A percentile compares a stretch with the other conserved stretches of the same genome.
Evolutionary conservation across 2,329 filamentous ascomycete species (phyloP).

Genomic region (Colletotrichum shisoi): DNA sequence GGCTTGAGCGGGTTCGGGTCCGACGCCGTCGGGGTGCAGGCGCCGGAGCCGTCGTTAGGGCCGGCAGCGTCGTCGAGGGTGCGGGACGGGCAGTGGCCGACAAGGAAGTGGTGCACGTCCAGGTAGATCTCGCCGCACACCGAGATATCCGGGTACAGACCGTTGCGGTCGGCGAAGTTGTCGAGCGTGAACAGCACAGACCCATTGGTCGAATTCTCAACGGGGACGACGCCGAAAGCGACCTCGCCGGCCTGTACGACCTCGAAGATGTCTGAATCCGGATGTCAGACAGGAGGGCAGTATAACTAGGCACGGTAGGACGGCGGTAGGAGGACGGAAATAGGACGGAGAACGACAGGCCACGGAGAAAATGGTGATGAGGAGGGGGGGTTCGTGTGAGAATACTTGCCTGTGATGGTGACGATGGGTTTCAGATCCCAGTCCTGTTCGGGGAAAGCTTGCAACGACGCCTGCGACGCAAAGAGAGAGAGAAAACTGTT

Average conservation of each 20-base stretch:
- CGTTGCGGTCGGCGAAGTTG: slow-evolving; percentile 78
- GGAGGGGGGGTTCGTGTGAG: not conserved
- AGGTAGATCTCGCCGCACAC: slow-evolving; percentile 88
- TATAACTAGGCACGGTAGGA: not conserved
- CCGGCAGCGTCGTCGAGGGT: slow-evolving; percentile 46
- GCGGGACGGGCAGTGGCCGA: slow-evolving; percentile 59
- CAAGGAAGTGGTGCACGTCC: slow-evolving; percentile 85
- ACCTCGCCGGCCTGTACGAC: slow-evolving; percentile 73
- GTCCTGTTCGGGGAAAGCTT: slow-evolving; percentile 57
- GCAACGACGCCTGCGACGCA: slow-evolving; percentile 53
- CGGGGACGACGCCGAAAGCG: slow-evolving; percentile 83
- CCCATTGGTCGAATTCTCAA: slow-evolving; percentile 96
- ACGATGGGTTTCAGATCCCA: slow-evolving; percentile 60
- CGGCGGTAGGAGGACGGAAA: slow-evolving; percentile 5
- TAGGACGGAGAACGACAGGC: not conserved
- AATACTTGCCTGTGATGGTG: slow-evolving; percentile 58
- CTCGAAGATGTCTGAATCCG: slow-evolving; percentile 74
- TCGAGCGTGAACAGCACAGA: slow-evolving; percentile 90
- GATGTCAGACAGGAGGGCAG: slow-evolving; percentile 13
- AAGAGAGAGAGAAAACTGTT: slow-evolving; percentile 30
- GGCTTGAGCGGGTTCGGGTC: slow-evolving; percentile 57
- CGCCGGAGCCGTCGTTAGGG: slow-evolving; percentile 51
- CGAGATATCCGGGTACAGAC: slow-evolving; percentile 70
- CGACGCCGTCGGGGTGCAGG: slow-evolving; percentile 59
- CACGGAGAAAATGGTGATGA: slow-evolving; percentile 5